phyloP scores from a whole-genome alignment of 495 filamentous ascomycete species.

The Tuber aestivum region DNA sequence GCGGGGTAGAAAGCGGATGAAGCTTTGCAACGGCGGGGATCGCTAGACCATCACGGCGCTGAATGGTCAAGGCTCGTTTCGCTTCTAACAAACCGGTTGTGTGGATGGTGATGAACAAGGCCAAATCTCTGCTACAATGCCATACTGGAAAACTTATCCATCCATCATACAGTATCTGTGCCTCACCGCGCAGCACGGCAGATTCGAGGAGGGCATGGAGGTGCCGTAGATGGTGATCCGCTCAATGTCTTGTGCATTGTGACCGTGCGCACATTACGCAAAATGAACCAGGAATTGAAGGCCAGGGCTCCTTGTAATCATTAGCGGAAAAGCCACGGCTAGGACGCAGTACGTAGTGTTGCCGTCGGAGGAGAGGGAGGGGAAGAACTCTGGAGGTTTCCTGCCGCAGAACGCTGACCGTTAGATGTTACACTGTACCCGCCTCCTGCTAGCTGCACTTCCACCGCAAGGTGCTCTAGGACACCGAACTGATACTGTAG shows the following conservation, averaged over 20 bases:
- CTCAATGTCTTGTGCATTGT: slow-evolving; percentile 21
- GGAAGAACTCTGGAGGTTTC: background rate
- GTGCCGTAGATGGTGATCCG: slow-evolving; percentile 24
- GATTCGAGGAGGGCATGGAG: background rate
- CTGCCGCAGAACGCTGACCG: background rate
- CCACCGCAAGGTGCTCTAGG: background rate
- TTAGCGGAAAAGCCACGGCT: background rate
- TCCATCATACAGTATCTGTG: background rate
- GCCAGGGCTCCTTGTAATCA: background rate
- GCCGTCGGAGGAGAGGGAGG: background rate
- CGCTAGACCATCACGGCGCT: background rate
- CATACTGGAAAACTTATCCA: background rate
- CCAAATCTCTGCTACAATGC: background rate
- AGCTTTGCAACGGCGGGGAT: background rate
- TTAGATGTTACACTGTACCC: background rate
- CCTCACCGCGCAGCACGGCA: background rate
- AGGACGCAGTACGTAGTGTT: background rate
- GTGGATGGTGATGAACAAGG: background rate
- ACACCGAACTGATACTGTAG: background rate
- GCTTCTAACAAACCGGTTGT: background rate
- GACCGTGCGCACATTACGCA: slow-evolving; percentile 35
- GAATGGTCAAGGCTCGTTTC: background rate
- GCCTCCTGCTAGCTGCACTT: background rate
- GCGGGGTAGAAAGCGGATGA: background rate
- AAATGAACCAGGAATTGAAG: slow-evolving; percentile 4